phyloP scores from a whole-genome alignment of 1,284 basidiomycete genomes.

The Apiotrichum siamense region DNA sequence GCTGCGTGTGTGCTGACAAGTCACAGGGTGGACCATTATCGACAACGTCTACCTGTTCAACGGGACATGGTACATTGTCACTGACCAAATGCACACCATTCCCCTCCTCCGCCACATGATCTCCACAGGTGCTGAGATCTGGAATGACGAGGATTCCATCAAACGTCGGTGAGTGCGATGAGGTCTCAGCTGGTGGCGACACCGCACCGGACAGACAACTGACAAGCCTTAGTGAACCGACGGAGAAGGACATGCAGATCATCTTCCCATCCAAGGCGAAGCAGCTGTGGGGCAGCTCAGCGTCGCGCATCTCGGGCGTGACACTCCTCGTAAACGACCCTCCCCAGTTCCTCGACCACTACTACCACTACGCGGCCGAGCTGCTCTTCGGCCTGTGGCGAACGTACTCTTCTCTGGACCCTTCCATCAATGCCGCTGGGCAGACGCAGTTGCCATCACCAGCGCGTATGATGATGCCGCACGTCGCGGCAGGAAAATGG shows the following conservation, averaged over 20 bases:
- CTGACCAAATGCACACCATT: conserved; percentile 44
- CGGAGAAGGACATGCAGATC: conserved; percentile 68
- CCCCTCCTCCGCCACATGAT: conserved; percentile 48
- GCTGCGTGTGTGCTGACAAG: not conserved
- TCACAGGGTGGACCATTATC: conserved; percentile 65
- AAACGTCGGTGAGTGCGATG: conserved; percentile 4
- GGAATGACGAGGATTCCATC: conserved; percentile 48
- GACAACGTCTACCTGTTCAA: conserved; percentile 56
- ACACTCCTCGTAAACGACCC: conserved; percentile 65
- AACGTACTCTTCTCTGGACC: conserved; percentile 73
- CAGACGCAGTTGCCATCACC: conserved; percentile 60
- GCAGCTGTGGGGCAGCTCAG: conserved; percentile 57
- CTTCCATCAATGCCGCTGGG: conserved; percentile 58
- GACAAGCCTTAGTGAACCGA: conserved; percentile 51
- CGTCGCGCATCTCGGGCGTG: conserved; percentile 41
- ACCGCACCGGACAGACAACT: not conserved
- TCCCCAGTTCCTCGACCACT: conserved; percentile 64
- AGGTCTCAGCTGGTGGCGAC: not conserved
- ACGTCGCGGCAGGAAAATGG: conserved; percentile 68
- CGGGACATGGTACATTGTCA: conserved; percentile 49
- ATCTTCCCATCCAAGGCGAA: conserved; percentile 64
- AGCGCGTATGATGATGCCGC: conserved; percentile 66
- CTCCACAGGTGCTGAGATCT: conserved; percentile 48
- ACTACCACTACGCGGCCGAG: conserved; percentile 67
- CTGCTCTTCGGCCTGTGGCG: conserved; percentile 83